These are phyloP conservation scores for Quillaja saponaria DNA, from an alignment of 306 rosid species.

Conservation along the genomic window DNA sequence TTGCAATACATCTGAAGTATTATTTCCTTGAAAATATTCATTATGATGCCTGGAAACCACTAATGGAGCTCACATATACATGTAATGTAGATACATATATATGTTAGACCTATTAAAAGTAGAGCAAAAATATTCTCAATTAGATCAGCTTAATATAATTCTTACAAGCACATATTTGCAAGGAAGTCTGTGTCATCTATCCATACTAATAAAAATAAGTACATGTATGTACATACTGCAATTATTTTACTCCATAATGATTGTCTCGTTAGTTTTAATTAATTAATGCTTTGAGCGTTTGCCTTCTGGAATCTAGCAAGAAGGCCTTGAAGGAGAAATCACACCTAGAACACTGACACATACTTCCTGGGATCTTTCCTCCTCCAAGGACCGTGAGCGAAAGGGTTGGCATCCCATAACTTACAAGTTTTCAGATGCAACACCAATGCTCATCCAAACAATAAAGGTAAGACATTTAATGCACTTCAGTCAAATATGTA, in stretches of 20 bases:
- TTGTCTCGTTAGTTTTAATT: slow-evolving; percentile 12
- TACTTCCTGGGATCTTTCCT: slow-evolving; percentile 88
- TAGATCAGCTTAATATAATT: too few relatives aligned
- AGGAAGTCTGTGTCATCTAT: slow-evolving; percentile 15
- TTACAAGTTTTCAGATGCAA: slow-evolving; percentile 91
- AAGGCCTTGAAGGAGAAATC: slow-evolving; percentile 76
- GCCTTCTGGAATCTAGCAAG: slow-evolving; percentile 57
- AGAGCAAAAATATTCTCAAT: too few relatives aligned
- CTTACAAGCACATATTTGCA: not conserved
- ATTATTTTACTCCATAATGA: slow-evolving; percentile 1
- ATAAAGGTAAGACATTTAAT: slow-evolving; percentile 62
- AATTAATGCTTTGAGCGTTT: slow-evolving; percentile 20
- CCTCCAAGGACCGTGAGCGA: slow-evolving; percentile 65
- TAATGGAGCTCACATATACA: too few relatives aligned
- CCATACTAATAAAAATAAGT: not conserved
- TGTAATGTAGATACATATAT: too few relatives aligned
- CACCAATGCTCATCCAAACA: slow-evolving; percentile 68
- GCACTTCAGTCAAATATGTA: not conserved
- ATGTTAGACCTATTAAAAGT: too few relatives aligned
- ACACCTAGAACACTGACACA: slow-evolving; percentile 85
- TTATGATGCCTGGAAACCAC: too few relatives aligned
- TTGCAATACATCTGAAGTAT: too few relatives aligned
- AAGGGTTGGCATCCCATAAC: slow-evolving; percentile 98
- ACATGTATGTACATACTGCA: too few relatives aligned
- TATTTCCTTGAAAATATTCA: too few relatives aligned